These are phyloP conservation scores for Inga laurina DNA, from an alignment of 306 rosid genomes.

Conservation along the genomic window DNA sequence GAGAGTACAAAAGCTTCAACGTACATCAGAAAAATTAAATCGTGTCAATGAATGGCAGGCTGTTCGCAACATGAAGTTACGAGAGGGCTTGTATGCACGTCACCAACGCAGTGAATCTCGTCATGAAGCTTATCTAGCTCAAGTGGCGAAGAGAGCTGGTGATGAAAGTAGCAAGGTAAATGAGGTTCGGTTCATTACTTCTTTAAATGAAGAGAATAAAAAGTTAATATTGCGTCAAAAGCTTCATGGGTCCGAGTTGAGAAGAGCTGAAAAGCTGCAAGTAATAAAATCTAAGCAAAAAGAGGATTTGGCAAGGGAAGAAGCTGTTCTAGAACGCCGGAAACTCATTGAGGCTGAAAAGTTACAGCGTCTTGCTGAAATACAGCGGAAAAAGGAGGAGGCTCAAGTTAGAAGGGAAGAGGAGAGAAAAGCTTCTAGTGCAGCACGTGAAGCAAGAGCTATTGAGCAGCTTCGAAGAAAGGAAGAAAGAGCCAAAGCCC, in stretches of 20 bases:
- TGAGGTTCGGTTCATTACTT: conserved; percentile 95
- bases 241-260: conserved; percentile 93
- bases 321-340: conserved; percentile 93
- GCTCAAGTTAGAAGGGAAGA: conserved; percentile 96
- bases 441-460: conserved; percentile 95
- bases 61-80: conserved; percentile 86
- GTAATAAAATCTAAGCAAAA: conserved; percentile 92
- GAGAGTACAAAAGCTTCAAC: conserved; percentile 95
- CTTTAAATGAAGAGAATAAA: conserved; percentile 93
- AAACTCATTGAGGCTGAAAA: conserved; percentile 95
- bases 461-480: conserved; percentile 94
- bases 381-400: conserved; percentile 95
- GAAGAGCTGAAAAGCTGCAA: conserved; percentile 98
- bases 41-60: conserved; percentile 95
- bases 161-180: conserved; percentile 99
- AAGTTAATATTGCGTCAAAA: conserved; percentile 88
- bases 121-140: conserved; percentile 97
- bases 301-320: conserved; percentile 98
- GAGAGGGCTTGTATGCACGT: conserved; percentile 97
- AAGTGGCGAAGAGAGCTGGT: conserved; percentile 97
- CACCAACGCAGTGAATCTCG: conserved; percentile 97
- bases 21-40: conserved; percentile 82
- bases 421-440: conserved; percentile 98
- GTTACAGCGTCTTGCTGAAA: conserved; percentile 97
- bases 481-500: conserved; percentile 98